Conservation (phyloP, 148 eudicot genomes). For the Amaranthus cruentus region DNA sequence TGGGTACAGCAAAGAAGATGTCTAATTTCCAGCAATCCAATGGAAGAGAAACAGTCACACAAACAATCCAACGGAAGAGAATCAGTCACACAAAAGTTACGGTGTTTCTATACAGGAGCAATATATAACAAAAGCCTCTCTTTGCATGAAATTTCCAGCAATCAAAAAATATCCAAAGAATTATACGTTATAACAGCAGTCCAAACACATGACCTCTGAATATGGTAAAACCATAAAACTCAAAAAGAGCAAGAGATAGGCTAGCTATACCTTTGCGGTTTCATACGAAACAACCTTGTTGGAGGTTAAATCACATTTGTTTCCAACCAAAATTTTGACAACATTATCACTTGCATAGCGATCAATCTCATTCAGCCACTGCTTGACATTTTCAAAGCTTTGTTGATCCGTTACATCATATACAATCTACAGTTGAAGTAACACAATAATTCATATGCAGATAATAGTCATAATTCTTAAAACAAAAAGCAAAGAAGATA, state of each 20-base stretch:
- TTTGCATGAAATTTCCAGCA: background rate
- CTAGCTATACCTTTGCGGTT: conserved; percentile 36
- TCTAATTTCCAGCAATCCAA: background rate
- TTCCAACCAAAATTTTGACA: conserved; percentile 45
- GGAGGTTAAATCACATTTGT: conserved; percentile 38
- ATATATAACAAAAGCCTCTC: background rate
- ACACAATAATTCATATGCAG: background rate
- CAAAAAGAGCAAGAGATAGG: background rate
- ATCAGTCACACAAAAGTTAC: background rate
- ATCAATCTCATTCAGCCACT: conserved; percentile 45
- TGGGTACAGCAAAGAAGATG: too few species aligned
- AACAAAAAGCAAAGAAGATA: background rate
- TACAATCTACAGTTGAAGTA: conserved; percentile 28
- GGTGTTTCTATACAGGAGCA: background rate
- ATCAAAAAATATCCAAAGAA: background rate
- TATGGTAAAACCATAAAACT: background rate
- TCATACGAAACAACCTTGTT: conserved; percentile 41
- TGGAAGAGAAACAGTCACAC: background rate
- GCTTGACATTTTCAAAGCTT: conserved; percentile 44
- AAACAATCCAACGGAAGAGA: background rate
- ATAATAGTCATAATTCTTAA: background rate
- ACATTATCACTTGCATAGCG: conserved; percentile 50
- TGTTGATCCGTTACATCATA: conserved; percentile 49
- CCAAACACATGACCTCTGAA: background rate
- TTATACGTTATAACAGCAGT: background rate